Evolutionary conservation across 2,329 filamentous ascomycete genomes (phyloP), one percentile per base, ranked within the genome.

Genomic region (Cladobotryum mycophilum): DNA sequence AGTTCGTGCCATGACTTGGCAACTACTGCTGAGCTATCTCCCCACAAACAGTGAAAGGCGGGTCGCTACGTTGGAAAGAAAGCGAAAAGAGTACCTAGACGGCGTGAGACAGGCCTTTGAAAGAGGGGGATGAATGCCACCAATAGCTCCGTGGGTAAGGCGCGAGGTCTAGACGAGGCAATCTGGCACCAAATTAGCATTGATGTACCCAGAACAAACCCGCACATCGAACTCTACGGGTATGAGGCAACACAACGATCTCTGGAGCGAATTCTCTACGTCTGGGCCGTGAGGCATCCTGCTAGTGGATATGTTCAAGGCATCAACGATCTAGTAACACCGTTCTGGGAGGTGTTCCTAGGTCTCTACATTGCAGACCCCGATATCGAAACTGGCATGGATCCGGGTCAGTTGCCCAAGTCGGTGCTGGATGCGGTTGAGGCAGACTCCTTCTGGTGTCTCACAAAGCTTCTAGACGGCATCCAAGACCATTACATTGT

Each of bases 101-200:
- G 93, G 92, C 2, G 92, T 99, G 51, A 79, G 76, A 52, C 86
- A 82, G 67, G 84, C 74, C 1, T 86, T 87, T 61, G 83, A 88
- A 55, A 69, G 86, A 55, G 82, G 84, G 81, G 88, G 49, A 66
- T 60, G 9, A 67, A 57, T 41, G 53, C 60, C 14, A 59, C 58
- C 20, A 49, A 15, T n/a, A 40, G 41, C 33, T 58, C 75, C 1
- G 58, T 69, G 4, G 74, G 77, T 13, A 76, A 78, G 56, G 66
- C 74, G 7, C 71, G 81, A 54, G 92, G 91, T 2, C 72, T 99
- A 15, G 95, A 99, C 60, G 93, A 99, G 72, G 87, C 89, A n/a
- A 84, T 99, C 53, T 99, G 93, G 93, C 93, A 99, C 72, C 93
- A 99, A 65, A 97, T 99, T 70, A 96, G 90, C 69, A 99, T 99